Evolutionary conservation across 768 basidiomycete species (phyloP).

Genomic region (Cyclocybe aegerita): DNA sequence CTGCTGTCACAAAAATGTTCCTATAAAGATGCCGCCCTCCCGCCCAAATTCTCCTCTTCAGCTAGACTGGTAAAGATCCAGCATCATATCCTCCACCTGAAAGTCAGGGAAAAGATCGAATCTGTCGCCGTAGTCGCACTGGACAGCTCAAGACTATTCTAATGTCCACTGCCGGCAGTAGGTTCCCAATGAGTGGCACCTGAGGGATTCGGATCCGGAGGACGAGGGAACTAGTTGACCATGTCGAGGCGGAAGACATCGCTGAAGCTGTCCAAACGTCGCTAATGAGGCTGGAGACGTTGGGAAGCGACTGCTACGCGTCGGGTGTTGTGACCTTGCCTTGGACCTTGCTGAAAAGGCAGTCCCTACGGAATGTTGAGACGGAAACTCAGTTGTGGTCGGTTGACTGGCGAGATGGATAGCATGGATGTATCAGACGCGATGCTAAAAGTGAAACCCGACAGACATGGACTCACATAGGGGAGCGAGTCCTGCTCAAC

Average conservation of each 20-base stretch:
- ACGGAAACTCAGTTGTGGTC: constrained; percentile 1
- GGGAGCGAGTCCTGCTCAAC: constrained; percentile 50
- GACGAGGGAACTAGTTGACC: constrained; percentile 28
- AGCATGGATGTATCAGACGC: constrained; percentile 28
- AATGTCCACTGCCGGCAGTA: too few relatives aligned
- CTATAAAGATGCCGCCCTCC: too few relatives aligned
- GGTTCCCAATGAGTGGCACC: too few relatives aligned
- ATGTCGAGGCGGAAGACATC: constrained; percentile 92
- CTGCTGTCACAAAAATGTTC: too few relatives aligned
- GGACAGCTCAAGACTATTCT: too few relatives aligned
- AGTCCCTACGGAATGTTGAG: constrained; percentile 46
- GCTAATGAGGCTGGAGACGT: constrained; percentile 50
- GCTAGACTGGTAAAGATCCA: too few relatives aligned
- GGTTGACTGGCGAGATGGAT: background rate
- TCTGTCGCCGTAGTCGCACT: too few relatives aligned
- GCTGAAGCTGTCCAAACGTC: constrained; percentile 53
- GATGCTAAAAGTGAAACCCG: constrained; percentile 10
- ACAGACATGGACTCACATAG: constrained; percentile 62
- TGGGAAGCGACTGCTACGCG: constrained; percentile 76
- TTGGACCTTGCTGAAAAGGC: constrained; percentile 80
- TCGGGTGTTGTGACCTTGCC: constrained; percentile 85
- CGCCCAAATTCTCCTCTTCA: too few relatives aligned
- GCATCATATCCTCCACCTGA: too few relatives aligned
- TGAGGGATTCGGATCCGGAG: too few relatives aligned
- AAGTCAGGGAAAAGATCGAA: too few relatives aligned